phyloP scores from a whole-genome alignment of 768 basidiomycete genomes.

The Phylloporus sp. region DNA sequence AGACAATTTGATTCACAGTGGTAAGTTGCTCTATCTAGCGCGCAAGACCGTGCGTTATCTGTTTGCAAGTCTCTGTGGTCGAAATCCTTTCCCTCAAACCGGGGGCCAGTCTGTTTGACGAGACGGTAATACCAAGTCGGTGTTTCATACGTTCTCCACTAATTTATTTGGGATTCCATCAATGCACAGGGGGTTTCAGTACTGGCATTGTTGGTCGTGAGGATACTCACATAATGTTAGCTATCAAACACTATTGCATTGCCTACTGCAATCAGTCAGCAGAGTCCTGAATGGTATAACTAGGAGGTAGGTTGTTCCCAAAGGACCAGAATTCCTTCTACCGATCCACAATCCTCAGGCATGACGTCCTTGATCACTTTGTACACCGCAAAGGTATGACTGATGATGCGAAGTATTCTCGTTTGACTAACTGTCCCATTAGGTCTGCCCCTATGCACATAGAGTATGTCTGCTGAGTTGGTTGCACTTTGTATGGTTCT shows the following conservation, averaged over 20 bases:
- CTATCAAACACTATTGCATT: not conserved
- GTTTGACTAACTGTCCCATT: not conserved
- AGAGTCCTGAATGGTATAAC: not conserved
- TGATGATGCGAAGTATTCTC: not conserved
- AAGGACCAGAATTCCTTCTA: not conserved
- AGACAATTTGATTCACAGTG: not conserved
- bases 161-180: too few relatives aligned
- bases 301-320: not conserved
- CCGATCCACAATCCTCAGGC: not conserved
- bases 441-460: slow-evolving; percentile 61
- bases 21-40: too few relatives aligned
- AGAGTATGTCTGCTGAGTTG: slow-evolving; percentile 34
- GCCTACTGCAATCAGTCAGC: not conserved
- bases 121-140: not conserved
- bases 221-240: too few relatives aligned
- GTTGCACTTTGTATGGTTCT: not conserved
- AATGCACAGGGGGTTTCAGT: too few relatives aligned
- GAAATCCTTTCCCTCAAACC: too few relatives aligned
- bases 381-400: slow-evolving; percentile 45
- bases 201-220: too few relatives aligned
- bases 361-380: slow-evolving; percentile 35
- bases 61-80: too few relatives aligned
- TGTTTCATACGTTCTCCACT: not conserved
- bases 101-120: too few relatives aligned
- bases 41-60: too few relatives aligned